Conservation (phyloP, 169 alveolate species). For the Theileria annulata region DNA sequence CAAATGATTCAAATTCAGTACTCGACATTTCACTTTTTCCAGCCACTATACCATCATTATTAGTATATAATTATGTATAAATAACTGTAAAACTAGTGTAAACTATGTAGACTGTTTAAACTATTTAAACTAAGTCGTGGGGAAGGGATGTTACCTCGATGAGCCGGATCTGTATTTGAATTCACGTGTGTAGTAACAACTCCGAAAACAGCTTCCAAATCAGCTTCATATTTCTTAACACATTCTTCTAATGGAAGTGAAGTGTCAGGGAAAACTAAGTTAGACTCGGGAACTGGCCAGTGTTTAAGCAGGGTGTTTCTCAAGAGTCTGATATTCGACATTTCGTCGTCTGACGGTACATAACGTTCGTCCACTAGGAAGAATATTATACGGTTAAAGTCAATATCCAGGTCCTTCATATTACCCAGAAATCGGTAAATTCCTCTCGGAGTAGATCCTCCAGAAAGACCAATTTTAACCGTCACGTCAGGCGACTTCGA, state of each 20-base stretch:
- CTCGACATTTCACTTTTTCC: neutral
- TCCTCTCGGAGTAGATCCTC: slow-evolving; percentile 59
- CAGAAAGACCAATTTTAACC: slow-evolving; percentile 62
- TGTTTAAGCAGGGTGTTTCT: slow-evolving; percentile 57
- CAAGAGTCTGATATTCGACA: slow-evolving; percentile 57
- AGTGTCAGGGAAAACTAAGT: slow-evolving; percentile 64
- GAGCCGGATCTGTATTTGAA: neutral
- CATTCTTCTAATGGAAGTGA: slow-evolving; percentile 63
- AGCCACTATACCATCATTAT: neutral
- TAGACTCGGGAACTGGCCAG: slow-evolving; percentile 67
- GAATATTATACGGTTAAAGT: slow-evolving; percentile 54
- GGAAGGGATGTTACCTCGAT: neutral
- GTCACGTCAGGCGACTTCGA: slow-evolving; percentile 49
- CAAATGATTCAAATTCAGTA: neutral
- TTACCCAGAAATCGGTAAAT: slow-evolving; percentile 43
- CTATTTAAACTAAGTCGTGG: neutral
- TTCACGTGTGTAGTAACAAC: slow-evolving; percentile 3
- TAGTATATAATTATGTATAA: too few species aligned
- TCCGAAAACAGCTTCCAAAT: slow-evolving; percentile 55
- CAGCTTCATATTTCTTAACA: slow-evolving; percentile 58
- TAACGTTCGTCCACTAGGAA: slow-evolving; percentile 67
- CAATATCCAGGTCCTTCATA: slow-evolving; percentile 43
- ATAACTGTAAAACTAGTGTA: neutral
- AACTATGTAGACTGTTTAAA: neutral
- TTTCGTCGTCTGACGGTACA: slow-evolving; percentile 60